phyloP scores from a whole-genome alignment of 2,329 filamentous ascomycete genomes.

The Magnaporthales sp. region DNA sequence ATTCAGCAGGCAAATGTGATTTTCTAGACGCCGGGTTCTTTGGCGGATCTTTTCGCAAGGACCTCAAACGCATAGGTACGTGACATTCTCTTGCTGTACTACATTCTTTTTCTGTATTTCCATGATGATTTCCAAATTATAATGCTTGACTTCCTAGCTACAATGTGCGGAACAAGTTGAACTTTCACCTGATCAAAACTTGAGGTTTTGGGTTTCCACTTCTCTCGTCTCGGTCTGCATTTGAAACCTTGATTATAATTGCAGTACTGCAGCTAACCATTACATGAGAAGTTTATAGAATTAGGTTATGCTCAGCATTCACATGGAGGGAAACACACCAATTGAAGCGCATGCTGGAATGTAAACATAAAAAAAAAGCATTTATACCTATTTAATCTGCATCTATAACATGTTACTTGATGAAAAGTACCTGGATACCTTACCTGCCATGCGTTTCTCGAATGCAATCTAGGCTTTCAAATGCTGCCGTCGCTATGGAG shows the following conservation, averaged over 20 bases:
- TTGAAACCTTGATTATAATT: background rate
- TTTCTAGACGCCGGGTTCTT: background rate
- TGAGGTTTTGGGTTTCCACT: background rate
- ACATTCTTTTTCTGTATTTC: background rate
- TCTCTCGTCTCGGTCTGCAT: background rate
- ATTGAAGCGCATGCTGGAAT: background rate
- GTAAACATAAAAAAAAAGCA: background rate
- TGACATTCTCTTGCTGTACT: background rate
- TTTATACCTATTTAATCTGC: background rate
- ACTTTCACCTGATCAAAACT: background rate
- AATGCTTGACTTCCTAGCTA: conserved; percentile 1
- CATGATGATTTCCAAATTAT: background rate
- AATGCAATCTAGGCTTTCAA: too few relatives aligned
- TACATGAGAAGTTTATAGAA: background rate
- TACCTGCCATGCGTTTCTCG: too few relatives aligned
- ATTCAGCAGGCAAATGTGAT: background rate
- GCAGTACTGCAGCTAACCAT: background rate
- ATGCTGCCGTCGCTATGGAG: too few relatives aligned
- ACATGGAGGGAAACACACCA: background rate
- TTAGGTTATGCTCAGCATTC: background rate
- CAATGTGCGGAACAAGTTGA: conserved; percentile 1
- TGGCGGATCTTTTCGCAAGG: background rate
- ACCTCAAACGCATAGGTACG: background rate
- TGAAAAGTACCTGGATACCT: too few relatives aligned
- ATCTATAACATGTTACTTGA: too few relatives aligned